Evolutionary conservation across 108 stramenopile genomes (phyloP), one percentile per base, ranked within the genome.

Genomic region (Fragilaria crotonensis): DNA sequence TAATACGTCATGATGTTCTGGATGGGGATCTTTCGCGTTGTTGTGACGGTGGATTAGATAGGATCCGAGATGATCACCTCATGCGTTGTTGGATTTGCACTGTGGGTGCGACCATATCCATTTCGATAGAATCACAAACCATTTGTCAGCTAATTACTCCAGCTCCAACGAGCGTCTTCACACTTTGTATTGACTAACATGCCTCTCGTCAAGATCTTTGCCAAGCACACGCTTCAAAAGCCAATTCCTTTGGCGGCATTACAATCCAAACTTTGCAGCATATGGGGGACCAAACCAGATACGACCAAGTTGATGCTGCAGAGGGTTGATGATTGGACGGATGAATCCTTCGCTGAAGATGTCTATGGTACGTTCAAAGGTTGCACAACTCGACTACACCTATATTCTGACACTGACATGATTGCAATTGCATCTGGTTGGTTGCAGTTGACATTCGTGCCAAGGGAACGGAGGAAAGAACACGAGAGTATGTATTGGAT

Each of bases 151-250:
- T n/a, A n/a, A n/a, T n/a, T n/a, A n/a, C n/a, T n/a, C n/a, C n/a
- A n/a, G n/a, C n/a, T n/a, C n/a, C n/a, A n/a, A n/a, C n/a, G n/a
- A n/a, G n/a, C n/a, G n/a, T n/a, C n/a, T n/a, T n/a, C n/a, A n/a
- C 11, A 41, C 36, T 7, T 14, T 41, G 36, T 11, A 41, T 41
- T 14, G 7, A 11, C 14, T 14, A 68, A 21, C 45, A 87, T 87
- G 86, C 86, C 86, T 2, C 71, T 87, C 11, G 82, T 87, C 0
- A 83, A 81, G 54, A 52, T 87, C 46, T 87, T 87, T 64, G 79
- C 86, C 30, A 36, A 55, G 17, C 55, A 41, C 5, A 57, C 75
- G n/a, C 55, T 87, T 49, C 60, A 47, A 29, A 87, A 87, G 60
- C 56, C 81, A 0, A 73, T 87, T 44, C 81, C 81, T 27, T 67